Evolutionary conservation across 202 grass and related monocot genomes (phyloP).

Genomic region (Zoysia matrella): DNA sequence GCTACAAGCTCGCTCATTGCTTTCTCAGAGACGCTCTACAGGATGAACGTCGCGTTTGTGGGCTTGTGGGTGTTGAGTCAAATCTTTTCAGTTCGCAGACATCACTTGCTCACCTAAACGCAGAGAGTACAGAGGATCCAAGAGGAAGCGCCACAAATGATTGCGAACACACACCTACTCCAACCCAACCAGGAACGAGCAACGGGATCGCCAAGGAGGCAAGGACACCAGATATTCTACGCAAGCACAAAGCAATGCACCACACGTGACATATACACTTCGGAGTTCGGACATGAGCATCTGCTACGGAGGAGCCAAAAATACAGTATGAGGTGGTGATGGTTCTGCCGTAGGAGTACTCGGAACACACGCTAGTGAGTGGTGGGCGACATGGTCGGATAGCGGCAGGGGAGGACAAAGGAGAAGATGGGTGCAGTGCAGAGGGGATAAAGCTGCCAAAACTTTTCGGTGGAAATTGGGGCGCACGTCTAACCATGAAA

Average conservation of each 20-base stretch:
- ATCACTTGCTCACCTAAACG: conserved; percentile 40
- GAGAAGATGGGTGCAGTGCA: conserved; percentile 1
- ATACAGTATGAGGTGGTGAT: too few relatives aligned
- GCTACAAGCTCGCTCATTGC: neutral
- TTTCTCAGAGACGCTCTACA: neutral
- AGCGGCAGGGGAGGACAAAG: conserved; percentile 40
- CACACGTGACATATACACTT: neutral
- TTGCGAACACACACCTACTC: conserved; percentile 20
- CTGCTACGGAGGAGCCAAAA: too few relatives aligned
- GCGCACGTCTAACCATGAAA: neutral
- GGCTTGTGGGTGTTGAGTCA: neutral
- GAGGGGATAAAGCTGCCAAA: conserved; percentile 22
- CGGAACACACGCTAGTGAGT: too few relatives aligned
- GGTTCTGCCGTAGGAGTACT: too few relatives aligned
- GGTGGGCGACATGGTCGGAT: neutral
- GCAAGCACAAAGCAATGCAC: neutral
- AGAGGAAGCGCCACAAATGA: conserved; percentile 1
- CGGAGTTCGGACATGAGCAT: neutral
- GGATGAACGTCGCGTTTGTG: neutral
- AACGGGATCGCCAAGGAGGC: neutral
- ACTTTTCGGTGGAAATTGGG: conserved; percentile 18
- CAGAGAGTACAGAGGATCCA: conserved; percentile 27
- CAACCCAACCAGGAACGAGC: neutral
- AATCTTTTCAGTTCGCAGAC: conserved; percentile 13
- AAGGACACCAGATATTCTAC: neutral